Evolutionary conservation across 768 basidiomycete genomes (phyloP).

Genomic region (Lentinula guzmanii): DNA sequence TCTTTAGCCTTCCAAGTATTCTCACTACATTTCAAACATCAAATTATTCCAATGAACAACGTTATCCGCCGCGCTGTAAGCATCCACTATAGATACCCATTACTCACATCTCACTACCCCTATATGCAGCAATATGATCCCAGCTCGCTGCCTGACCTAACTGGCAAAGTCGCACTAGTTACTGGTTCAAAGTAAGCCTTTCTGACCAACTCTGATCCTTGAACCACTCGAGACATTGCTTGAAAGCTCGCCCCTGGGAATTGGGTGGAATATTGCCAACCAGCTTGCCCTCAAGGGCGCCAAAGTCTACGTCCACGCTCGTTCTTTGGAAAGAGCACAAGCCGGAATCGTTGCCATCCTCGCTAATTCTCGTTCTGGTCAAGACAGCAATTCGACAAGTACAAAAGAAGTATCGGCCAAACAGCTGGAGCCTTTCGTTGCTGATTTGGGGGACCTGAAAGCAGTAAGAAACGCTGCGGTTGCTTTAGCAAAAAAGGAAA

Average conservation of each 20-base stretch:
- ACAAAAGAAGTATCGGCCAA: neutral
- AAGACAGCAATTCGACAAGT: neutral
- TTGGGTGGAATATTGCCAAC: slow-evolving; percentile 6
- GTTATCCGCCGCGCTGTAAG: neutral
- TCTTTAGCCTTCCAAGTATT: neutral
- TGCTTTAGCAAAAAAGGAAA: neutral
- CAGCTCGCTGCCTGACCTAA: slow-evolving; percentile 23
- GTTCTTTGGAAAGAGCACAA: neutral
- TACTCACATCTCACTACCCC: neutral
- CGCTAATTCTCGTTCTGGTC: neutral
- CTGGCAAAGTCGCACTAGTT: slow-evolving; percentile 32
- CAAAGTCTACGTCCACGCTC: slow-evolving; percentile 6
- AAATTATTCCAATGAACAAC: neutral
- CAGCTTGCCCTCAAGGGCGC: slow-evolving; percentile 7
- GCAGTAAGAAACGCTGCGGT: neutral
- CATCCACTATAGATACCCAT: too few relatives aligned
- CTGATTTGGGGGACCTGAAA: neutral
- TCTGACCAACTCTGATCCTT: neutral
- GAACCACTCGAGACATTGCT: neutral
- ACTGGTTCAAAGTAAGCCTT: slow-evolving; percentile 35
- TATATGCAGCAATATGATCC: neutral
- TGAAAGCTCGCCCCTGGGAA: neutral
- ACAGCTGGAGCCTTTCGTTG: neutral
- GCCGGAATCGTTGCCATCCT: neutral
- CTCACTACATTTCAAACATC: neutral